These are phyloP conservation scores for Debaryomyces hansenii DNA, from an alignment of 805 yeast species.

Conservation along the genomic window DNA sequence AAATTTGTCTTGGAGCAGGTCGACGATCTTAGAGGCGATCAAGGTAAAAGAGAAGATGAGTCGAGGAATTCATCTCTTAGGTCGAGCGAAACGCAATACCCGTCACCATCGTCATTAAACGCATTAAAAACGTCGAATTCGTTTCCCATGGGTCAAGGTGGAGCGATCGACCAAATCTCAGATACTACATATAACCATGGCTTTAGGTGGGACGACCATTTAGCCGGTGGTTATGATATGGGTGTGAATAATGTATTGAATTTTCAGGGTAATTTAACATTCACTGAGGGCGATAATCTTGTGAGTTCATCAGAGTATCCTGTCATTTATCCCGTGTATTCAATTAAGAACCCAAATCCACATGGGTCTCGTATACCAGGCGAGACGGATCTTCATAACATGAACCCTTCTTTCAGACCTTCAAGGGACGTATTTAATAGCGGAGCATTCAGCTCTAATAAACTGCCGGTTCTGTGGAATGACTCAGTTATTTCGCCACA, in stretches of 20 bases:
- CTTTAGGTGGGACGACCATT: not conserved
- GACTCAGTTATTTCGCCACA: too few relatives aligned
- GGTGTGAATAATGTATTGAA: conserved; percentile 16
- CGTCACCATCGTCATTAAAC: not conserved
- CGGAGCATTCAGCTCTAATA: not conserved
- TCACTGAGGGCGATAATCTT: conserved; percentile 35
- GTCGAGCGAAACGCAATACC: not conserved
- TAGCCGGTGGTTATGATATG: conserved; percentile 1
- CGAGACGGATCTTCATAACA: not conserved
- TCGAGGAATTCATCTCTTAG: not conserved
- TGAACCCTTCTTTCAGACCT: not conserved
- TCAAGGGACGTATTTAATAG: not conserved
- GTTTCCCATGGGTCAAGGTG: not conserved
- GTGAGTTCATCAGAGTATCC: conserved; percentile 20
- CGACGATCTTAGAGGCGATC: conserved; percentile 13
- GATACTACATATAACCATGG: not conserved
- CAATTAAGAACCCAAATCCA: conserved; percentile 10
- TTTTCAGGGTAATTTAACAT: conserved; percentile 13
- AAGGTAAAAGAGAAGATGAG: not conserved
- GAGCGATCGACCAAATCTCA: not conserved
- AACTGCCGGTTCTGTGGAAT: not conserved
- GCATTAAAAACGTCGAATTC: not conserved
- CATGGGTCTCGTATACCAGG: not conserved
- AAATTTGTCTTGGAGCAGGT: not conserved
- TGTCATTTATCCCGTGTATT: conserved; percentile 40